These are phyloP conservation scores for Candida sphagnicola DNA, from an alignment of 805 yeast genomes.

Conservation along the genomic window DNA sequence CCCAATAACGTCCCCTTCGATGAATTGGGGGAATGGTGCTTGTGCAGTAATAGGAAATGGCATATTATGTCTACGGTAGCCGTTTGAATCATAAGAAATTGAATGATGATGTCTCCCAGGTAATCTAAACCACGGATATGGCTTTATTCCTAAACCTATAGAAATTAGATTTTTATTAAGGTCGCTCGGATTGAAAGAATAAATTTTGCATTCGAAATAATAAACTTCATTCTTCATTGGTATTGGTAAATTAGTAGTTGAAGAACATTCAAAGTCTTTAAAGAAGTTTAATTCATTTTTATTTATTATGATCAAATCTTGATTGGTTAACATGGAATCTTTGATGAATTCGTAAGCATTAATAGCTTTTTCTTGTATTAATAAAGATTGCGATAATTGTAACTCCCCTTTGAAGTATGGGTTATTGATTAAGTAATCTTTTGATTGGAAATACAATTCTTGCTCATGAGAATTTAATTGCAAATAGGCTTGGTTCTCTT, in stretches of 20 bases:
- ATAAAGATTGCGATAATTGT: conserved; percentile 54
- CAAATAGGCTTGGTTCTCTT: conserved; percentile 52
- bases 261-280: conserved; percentile 58
- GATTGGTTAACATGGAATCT: conserved; percentile 50
- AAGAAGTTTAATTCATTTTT: conserved; percentile 58
- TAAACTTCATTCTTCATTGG: conserved; percentile 81
- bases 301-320: conserved; percentile 58
- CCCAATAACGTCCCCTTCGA: conserved; percentile 90
- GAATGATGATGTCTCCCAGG: conserved; percentile 91
- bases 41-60: conserved; percentile 55
- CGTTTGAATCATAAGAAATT: conserved; percentile 82
- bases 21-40: conserved; percentile 52
- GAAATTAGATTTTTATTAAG: conserved; percentile 50
- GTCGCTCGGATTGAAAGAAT: conserved; percentile 49
- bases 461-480: conserved; percentile 67
- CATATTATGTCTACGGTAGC: conserved; percentile 73
- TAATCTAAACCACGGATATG: conserved; percentile 88
- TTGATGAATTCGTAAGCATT: conserved; percentile 85
- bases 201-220: conserved; percentile 85
- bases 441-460: conserved; percentile 63
- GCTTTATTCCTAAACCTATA: conserved; percentile 78
- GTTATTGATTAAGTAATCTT: conserved; percentile 38
- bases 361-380: conserved; percentile 84
- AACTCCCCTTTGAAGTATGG: conserved; percentile 41
- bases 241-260: conserved; percentile 79